These are phyloP conservation scores for Ceratobasidium sp. DNA, from an alignment of 1,284 basidiomycete species.

Conservation along the genomic window DNA sequence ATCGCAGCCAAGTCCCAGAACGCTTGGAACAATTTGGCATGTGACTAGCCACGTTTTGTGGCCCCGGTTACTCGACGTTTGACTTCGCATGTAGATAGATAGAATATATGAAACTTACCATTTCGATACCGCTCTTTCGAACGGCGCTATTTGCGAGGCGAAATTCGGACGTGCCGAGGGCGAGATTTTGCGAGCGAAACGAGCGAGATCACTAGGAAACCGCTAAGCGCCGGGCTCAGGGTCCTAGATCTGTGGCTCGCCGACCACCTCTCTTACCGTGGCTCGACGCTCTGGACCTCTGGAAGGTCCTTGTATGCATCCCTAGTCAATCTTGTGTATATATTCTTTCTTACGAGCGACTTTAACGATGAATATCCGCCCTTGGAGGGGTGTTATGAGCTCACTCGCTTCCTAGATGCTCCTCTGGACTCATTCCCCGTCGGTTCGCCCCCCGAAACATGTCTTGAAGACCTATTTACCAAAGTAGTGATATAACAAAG, in stretches of 20 bases:
- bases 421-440: not conserved
- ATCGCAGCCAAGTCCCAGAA: too few species aligned
- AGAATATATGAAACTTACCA: not conserved
- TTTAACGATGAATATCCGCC: not conserved
- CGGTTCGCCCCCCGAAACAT: not conserved
- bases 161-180: not conserved
- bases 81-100: not conserved
- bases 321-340: not conserved
- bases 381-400: not conserved
- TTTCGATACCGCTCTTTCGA: slow-evolving; percentile 13
- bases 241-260: not conserved
- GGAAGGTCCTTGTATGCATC: not conserved
- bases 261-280: not conserved
- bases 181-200: not conserved
- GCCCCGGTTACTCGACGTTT: too few species aligned
- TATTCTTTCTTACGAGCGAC: not conserved
- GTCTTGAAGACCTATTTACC: not conserved
- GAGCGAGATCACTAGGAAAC: not conserved
- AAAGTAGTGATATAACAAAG: too few species aligned
- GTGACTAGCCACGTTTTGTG: too few species aligned
- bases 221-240: slow-evolving; percentile 4
- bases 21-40: too few species aligned
- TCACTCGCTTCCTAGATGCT: not conserved
- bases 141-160: not conserved
- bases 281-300: not conserved